Evolutionary conservation across 1,139 yeast species (phyloP), one percentile per base, ranked within the genome.

Genomic region (Geotrichum reessii): DNA sequence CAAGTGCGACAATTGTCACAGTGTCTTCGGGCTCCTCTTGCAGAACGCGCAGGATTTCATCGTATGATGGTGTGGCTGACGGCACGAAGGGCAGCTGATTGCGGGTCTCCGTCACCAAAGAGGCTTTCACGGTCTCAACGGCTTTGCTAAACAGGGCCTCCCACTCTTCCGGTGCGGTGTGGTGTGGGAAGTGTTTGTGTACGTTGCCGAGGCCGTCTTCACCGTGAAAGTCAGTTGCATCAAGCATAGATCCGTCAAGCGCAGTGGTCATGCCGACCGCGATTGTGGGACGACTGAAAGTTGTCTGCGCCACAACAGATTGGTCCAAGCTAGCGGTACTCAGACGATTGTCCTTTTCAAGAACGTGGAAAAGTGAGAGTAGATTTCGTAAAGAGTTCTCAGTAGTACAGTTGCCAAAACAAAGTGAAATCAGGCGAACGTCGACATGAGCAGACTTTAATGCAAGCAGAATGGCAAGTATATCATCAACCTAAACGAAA

Each of bases 181-280:
- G 74, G 48, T 74, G 71, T 1, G 78, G 77, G 21, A 71, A 67
- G 2, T 60, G 50, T 1, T 61, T 53, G 60, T 75, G 78, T 25
- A 74, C 75, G 27, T 74, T 73, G 5, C 78, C 78, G 9, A 76
- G 67, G 1, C 79, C 79, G 57, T 76, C 79, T 25, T 61, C 51
- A 9, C 79, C 79, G 59, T 76, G 79, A 54, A 73, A 74, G 53
- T 74, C 75, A 4, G 74, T 72, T 2, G 78, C 79, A 58, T 75
- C 76, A 25, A 67, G 61, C 47, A 64, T 65, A 12, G 67, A 59
- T 1, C 74, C 74, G 31, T 69, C 72, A 19, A 69, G 64, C 25
- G 73, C 72, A 2, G 67, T 64, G 60, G 60, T 60, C 58, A 67
- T 58, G 3, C 79, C 79, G 0, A 75, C 68, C 4, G 75, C 70